Percentiles rank a stretch among this genome's conserved stretches.
Conservation (phyloP, 2,329 filamentous ascomycete species). For the Bimuria novae-zelandiae region DNA sequence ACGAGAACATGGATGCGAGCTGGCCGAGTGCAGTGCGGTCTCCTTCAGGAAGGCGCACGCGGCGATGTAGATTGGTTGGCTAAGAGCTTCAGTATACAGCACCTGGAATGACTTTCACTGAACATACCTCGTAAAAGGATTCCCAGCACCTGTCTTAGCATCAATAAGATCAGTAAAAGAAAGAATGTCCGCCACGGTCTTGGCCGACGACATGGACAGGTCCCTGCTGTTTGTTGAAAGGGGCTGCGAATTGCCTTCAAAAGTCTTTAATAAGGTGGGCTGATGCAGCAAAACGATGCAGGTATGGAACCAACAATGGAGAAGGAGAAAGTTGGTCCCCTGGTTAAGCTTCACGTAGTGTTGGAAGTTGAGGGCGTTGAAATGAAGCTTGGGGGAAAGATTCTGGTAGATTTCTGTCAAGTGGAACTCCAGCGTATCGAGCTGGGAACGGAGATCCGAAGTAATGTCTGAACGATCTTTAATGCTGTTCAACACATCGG, state of each 20-base stretch:
- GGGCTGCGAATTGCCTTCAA: conserved; percentile 70
- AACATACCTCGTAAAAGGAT: conserved; percentile 71
- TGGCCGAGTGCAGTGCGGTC: conserved; percentile 69
- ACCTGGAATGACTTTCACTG: not conserved
- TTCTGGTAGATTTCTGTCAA: conserved; percentile 76
- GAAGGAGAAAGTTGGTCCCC: conserved; percentile 82
- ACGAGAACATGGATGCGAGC: conserved; percentile 66
- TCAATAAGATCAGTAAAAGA: conserved; percentile 86
- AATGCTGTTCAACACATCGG: conserved; percentile 82
- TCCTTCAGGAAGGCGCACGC: conserved; percentile 89
- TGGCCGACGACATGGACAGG: conserved; percentile 83
- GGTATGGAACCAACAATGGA: conserved; percentile 90
- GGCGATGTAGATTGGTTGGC: conserved; percentile 89
- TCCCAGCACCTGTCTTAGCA: conserved; percentile 82
- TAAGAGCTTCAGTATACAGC: conserved; percentile 40
- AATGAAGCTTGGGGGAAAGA: conserved; percentile 75
- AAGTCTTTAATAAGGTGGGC: conserved; percentile 78
- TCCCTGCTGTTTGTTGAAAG: conserved; percentile 81
- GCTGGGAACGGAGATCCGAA: conserved; percentile 70
- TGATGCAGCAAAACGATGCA: conserved; percentile 84
- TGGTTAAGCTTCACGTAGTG: conserved; percentile 80
- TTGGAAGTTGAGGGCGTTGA: conserved; percentile 85
- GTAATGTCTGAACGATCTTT: conserved; percentile 75
- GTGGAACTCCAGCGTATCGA: conserved; percentile 79
- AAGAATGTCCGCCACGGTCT: conserved; percentile 87